Base-by-base conservation (phyloP, 306 rosid genomes). In the Ochetophila trinervis region DNA sequence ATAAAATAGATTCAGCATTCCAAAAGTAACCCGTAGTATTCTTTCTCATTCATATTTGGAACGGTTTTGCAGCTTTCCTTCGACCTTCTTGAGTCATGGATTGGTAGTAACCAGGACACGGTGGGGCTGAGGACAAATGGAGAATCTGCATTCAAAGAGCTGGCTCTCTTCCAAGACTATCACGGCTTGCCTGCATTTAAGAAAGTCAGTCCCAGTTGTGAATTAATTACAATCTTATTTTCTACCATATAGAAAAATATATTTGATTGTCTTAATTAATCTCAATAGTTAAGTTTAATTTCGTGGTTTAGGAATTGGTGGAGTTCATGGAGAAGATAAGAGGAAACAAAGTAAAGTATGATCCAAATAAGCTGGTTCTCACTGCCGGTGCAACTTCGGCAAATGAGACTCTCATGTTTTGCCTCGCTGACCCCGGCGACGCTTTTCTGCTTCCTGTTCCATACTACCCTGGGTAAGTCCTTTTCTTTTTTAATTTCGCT, bases 401-500 rank as follows among this genome's bases (percentile, higher is more conserved):
- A 1, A 92, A 92, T 73, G 98, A 92, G 76, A 84, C 75, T 72
- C 86, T 92, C 37, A 85, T 89, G 83, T 92, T 89, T 66, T 92
- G 95, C 70, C 88, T 92, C 6, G 95, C 95, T 53, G 65, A 89
- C 27, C 89, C 78, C 0, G 95, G 96, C 5, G 93, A 92, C 14
- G 98, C 95, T 64, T 84, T 89, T 70, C 92, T 92, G 40, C 84
- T 92, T 67, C 97, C 97, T 45, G 79, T 85, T 19, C 98, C 98
- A 0, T 92, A 92, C 76, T 92, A 92, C 57, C 98, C 96, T 4
- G 98, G 96, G 96, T 88, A n/a, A n/a, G n/a, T n/a, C n/a, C n/a
- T n/a, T n/a, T n/a, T n/a, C n/a, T n/a, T n/a, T n/a, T n/a, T n/a
- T n/a, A n/a, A n/a, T n/a, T n/a, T n/a, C n/a, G n/a, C n/a, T n/a